A percentile compares a stretch with the other conserved stretches of the same genome.
Evolutionary conservation across 306 rosid species (phyloP).

Genomic region (Gynostemma pentaphyllum): DNA sequence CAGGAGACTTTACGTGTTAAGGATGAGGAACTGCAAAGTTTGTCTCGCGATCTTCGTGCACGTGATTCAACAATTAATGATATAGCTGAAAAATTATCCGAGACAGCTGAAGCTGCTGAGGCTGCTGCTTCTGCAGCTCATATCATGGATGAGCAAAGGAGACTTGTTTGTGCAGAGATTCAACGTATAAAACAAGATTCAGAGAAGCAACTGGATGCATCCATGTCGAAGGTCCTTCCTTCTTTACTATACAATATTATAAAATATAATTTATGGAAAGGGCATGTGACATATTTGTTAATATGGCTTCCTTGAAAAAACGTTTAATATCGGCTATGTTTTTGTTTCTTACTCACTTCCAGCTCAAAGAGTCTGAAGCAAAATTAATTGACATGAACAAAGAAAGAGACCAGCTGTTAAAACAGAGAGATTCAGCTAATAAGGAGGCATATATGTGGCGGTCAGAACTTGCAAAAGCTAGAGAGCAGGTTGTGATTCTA

Average conservation of each 20-base stretch:
- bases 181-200: slow-evolving; percentile 57
- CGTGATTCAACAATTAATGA: slow-evolving; percentile 89
- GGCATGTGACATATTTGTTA: background rate
- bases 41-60: slow-evolving; percentile 88
- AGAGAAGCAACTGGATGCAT: slow-evolving; percentile 46
- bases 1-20: slow-evolving; percentile 90
- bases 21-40: slow-evolving; percentile 89
- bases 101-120: slow-evolving; percentile 99
- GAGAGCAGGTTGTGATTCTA: slow-evolving; percentile 75
- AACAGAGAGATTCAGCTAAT: slow-evolving; percentile 70
- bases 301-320: background rate
- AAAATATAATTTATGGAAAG: background rate
- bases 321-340: background rate
- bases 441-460: slow-evolving; percentile 97
- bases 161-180: slow-evolving; percentile 62
- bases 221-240: slow-evolving; percentile 42
- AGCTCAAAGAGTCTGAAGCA: slow-evolving; percentile 65
- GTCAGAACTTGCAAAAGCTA: slow-evolving; percentile 87
- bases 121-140: slow-evolving; percentile 97
- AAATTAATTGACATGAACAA: slow-evolving; percentile 35
- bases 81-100: slow-evolving; percentile 83
- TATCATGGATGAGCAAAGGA: slow-evolving; percentile 82
- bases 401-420: slow-evolving; percentile 68
- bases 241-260: background rate
- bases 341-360: slow-evolving; percentile 12